Evolutionary conservation across 1,284 basidiomycete species (phyloP), one percentile per base, ranked within the genome.

Genomic region (Ustilago loliicola): DNA sequence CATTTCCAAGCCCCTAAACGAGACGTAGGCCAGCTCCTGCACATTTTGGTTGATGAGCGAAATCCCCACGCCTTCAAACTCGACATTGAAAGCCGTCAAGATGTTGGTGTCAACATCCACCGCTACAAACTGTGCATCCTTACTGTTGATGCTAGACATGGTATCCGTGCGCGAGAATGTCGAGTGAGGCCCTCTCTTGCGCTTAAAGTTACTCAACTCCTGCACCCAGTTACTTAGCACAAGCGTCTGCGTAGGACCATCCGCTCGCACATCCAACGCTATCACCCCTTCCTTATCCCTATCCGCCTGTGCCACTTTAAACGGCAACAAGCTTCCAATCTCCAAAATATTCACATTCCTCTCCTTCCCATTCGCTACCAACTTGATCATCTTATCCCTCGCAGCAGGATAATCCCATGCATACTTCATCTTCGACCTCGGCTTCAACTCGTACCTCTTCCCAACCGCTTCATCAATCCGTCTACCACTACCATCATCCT

Each of bases 371-470:
- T 92, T 90, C 17, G 87, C 87, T 40, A 85, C 76, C 17, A 99
- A 88, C 59, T 91, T 87, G 47, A 99, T 89, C 78, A 91, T 92
- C 88, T 98, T 99, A 82, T 93, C 92, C 61, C 88, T 88, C 2
- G 92, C 91, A 10, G 95, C 94, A 1, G 97, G 97, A 76, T 91
- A 92, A 86, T 99, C 97, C 97, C 97, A 99, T 7, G 95, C 93
- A 85, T 98, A 99, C 59, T 90, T 88, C 61, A 90, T 86, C 48
- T 88, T 89, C 9, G 89, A 89, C 55, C 89, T 91, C 10, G 91
- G 89, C n/a, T 88, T 85, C 11, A 95, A 87, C 55, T 88, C 89
- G 86, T 95, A 87, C 13, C 79, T 72, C 74, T 87, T 85, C 23
- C 72, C 84, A 6, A 82, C 72, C 59, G 59, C 58, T 63, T 71